Conservation (phyloP, 140 eudicot species). For the Cichorium intybus region DNA sequence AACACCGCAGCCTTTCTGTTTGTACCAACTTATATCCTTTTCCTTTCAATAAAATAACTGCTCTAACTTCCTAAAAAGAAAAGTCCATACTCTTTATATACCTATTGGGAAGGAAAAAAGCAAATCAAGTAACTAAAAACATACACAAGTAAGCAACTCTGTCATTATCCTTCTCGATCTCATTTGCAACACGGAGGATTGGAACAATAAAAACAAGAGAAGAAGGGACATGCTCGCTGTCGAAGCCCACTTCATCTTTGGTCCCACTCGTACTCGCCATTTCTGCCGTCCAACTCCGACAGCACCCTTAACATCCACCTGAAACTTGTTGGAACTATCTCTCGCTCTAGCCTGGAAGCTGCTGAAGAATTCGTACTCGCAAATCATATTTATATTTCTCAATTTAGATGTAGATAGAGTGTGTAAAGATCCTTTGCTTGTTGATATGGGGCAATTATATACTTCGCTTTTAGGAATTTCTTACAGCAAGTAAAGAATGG, state of each 20-base stretch:
- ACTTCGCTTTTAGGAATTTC: conserved; percentile 25
- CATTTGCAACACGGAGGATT: conserved; percentile 92
- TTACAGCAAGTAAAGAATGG: conserved; percentile 22
- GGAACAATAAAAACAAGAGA: conserved; percentile 82
- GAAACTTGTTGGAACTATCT: neutral
- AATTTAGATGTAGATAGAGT: conserved; percentile 14
- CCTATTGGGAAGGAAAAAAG: too few species aligned
- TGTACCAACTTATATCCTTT: too few species aligned
- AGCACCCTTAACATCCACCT: conserved; percentile 13
- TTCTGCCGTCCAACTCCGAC: neutral
- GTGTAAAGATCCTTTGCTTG: conserved; percentile 32
- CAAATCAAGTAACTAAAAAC: conserved; percentile 12
- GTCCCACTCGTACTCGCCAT: conserved; percentile 99
- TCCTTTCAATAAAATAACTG: too few species aligned
- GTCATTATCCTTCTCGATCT: conserved; percentile 71
- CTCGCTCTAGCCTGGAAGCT: neutral
- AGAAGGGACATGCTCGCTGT: conserved; percentile 94
- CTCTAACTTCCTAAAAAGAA: too few species aligned
- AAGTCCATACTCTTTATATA: too few species aligned
- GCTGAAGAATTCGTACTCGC: conserved; percentile 10
- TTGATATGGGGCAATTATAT: conserved; percentile 6
- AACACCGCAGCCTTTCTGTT: too few species aligned
- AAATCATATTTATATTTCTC: conserved; percentile 12
- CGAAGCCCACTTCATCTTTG: conserved; percentile 56
- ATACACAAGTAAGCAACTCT: conserved; percentile 93